Evolutionary conservation across 345 rosid species (phyloP).

Genomic region (Eucalyptus decipiens): DNA sequence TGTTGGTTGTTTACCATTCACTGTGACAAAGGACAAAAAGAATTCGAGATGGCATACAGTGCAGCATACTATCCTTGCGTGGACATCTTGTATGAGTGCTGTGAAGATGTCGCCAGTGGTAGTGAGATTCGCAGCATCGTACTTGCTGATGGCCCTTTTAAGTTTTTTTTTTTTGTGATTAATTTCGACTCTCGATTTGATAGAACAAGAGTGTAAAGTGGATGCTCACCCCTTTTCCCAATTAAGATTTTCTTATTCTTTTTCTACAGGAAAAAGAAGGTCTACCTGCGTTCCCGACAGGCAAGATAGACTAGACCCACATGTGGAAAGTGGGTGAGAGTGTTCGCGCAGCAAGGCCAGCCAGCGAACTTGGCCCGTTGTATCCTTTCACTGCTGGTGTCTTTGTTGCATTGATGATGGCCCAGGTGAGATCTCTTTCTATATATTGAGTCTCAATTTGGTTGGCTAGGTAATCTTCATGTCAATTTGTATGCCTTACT

Average conservation of each 20-base stretch:
- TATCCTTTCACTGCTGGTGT: neutral
- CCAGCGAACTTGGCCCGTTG: neutral
- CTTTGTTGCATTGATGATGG: neutral
- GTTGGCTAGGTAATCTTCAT: neutral
- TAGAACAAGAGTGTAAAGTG: neutral
- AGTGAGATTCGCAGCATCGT: constrained; percentile 80
- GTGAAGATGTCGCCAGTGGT: constrained; percentile 75
- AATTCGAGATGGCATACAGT: constrained; percentile 58
- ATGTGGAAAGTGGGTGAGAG: constrained; percentile 4
- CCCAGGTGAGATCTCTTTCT: constrained; percentile 18
- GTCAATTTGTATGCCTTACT: neutral
- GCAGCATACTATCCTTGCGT: constrained; percentile 73
- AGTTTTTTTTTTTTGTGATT: constrained; percentile 9
- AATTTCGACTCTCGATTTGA: neutral
- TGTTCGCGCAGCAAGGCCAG: neutral
- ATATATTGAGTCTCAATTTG: neutral
- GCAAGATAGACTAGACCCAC: constrained; percentile 80
- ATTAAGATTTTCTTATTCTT: neutral
- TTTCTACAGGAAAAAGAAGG: constrained; percentile 69
- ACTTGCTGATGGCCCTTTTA: constrained; percentile 76
- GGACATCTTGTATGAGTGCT: constrained; percentile 82
- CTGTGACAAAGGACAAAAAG: constrained; percentile 54
- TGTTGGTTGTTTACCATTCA: constrained; percentile 76
- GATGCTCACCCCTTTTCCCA: neutral
- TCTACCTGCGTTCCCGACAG: constrained; percentile 81